These are phyloP conservation scores for Aspergillus ibericus DNA, from an alignment of 2,329 filamentous ascomycete genomes.

Conservation along the genomic window DNA sequence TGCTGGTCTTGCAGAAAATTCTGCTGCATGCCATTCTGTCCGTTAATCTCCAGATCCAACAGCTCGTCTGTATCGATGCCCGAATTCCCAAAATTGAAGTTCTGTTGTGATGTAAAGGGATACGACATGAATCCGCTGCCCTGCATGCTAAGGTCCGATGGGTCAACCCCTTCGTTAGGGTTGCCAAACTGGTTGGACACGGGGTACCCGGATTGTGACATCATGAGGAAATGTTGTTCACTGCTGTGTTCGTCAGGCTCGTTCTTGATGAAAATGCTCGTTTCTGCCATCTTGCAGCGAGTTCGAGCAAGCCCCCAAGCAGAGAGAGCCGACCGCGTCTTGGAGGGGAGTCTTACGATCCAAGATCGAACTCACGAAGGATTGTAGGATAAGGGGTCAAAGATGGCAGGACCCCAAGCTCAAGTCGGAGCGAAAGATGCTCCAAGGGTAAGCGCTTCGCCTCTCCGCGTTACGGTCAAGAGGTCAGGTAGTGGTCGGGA, in stretches of 20 bases:
- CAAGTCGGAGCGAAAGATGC: not conserved
- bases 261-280: slow-evolving; percentile 66
- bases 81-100: slow-evolving; percentile 75
- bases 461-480: not conserved
- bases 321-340: slow-evolving; percentile 6
- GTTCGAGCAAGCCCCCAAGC: slow-evolving; percentile 12
- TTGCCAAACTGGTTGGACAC: slow-evolving; percentile 57
- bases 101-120: slow-evolving; percentile 64
- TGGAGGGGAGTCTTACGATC: slow-evolving; percentile 22
- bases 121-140: slow-evolving; percentile 53
- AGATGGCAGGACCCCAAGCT: not conserved
- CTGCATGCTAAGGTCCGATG: slow-evolving; percentile 77
- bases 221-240: slow-evolving; percentile 51
- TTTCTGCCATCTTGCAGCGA: slow-evolving; percentile 51
- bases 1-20: slow-evolving; percentile 54
- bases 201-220: slow-evolving; percentile 50
- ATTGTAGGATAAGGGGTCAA: not conserved
- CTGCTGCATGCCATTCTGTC: slow-evolving; percentile 39
- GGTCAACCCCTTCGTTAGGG: slow-evolving; percentile 69
- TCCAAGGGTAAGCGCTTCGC: not conserved
- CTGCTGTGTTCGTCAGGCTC: slow-evolving; percentile 65
- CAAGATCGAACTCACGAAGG: slow-evolving; percentile 9
- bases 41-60: slow-evolving; percentile 60
- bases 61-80: slow-evolving; percentile 87
- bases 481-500: not conserved